Percentiles rank a stretch among this genome's conserved stretches.
These are phyloP conservation scores for Groenewaldozyma tartarivorans DNA, from an alignment of 805 yeast species.

Conservation along the genomic window DNA sequence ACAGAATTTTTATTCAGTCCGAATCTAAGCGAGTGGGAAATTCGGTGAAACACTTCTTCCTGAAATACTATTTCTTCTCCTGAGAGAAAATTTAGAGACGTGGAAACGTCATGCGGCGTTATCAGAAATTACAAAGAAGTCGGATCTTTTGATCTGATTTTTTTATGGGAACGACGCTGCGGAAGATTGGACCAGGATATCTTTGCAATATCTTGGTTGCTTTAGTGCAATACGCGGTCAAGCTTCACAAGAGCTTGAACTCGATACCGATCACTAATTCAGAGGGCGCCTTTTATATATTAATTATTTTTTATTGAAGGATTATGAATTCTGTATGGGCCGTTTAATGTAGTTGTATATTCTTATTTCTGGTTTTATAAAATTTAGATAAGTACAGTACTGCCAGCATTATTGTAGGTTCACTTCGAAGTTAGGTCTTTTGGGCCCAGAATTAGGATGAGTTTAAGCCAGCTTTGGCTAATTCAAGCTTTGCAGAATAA, in stretches of 20 bases:
- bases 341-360: too few species aligned
- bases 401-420: too few species aligned
- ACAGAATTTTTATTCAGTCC: not conserved
- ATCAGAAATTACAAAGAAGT: constrained; percentile 18
- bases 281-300: constrained; percentile 7
- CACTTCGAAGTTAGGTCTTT: too few species aligned
- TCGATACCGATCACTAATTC: constrained; percentile 19
- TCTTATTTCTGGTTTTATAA: too few species aligned
- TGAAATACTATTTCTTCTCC: constrained; percentile 7
- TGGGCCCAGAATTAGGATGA: too few species aligned
- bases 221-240: constrained; percentile 21
- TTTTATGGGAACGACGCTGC: constrained; percentile 18
- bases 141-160: too few species aligned
- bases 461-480: too few species aligned
- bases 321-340: too few species aligned
- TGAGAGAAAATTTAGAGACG: constrained; percentile 9
- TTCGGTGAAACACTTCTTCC: constrained; percentile 20
- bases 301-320: not conserved
- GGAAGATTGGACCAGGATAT: constrained; percentile 17
- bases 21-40: constrained; percentile 17
- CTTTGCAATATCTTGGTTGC: constrained; percentile 4
- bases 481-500: too few species aligned
- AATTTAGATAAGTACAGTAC: too few species aligned
- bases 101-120: constrained; percentile 17
- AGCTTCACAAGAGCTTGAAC: constrained; percentile 14